These are phyloP conservation scores for Aristolochia fimbriata DNA, from an alignment of 164 flowering plant genomes.

Conservation along the genomic window DNA sequence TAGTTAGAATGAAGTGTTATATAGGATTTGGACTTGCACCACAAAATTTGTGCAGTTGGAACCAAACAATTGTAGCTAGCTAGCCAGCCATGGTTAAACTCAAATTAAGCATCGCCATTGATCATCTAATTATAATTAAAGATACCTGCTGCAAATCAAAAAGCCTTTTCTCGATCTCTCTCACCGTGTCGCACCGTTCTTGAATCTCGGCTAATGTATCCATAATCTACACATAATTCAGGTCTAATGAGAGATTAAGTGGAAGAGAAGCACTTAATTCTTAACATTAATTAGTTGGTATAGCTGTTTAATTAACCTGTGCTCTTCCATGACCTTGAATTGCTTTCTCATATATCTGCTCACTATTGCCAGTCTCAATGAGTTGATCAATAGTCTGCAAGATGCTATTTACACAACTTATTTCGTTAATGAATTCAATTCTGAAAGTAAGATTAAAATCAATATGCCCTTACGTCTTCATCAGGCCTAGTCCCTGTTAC, in stretches of 20 bases:
- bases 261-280: background rate
- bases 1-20: background rate
- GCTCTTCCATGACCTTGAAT: slow-evolving; percentile 79
- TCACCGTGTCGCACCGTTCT: slow-evolving; percentile 10
- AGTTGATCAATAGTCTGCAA: slow-evolving; percentile 62
- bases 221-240: slow-evolving; percentile 4
- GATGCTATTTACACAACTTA: background rate
- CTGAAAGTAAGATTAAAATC: background rate
- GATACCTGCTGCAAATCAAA: slow-evolving; percentile 11
- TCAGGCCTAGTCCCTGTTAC: slow-evolving; percentile 73
- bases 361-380: slow-evolving; percentile 80
- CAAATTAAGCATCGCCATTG: too few relatives aligned
- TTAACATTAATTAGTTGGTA: background rate
- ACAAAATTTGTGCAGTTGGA: too few relatives aligned
- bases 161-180: slow-evolving; percentile 11
- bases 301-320: slow-evolving; percentile 32
- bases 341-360: slow-evolving; percentile 78
- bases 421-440: background rate
- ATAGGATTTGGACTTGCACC: too few relatives aligned
- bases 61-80: too few relatives aligned
- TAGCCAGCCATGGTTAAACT: too few relatives aligned
- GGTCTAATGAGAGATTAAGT: background rate
- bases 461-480: slow-evolving; percentile 49
- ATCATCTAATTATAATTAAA: too few relatives aligned
- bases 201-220: slow-evolving; percentile 13